Base-by-base conservation (phyloP, 371 early-diverging fungal genomes). In the Mucor velutinosus region DNA sequence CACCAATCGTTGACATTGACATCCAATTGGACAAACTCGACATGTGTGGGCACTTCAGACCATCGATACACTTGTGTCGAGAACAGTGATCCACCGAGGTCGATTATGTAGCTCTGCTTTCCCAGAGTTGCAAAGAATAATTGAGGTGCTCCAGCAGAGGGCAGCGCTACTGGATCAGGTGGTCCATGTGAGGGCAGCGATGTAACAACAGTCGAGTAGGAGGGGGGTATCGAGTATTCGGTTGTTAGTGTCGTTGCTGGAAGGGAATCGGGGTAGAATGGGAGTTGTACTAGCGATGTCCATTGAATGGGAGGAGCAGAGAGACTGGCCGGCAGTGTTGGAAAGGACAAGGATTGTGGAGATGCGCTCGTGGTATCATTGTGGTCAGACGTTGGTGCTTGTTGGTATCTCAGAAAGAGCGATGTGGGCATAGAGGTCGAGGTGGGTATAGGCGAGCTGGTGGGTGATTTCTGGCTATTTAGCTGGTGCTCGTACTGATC, bases 111-210 rank as follows among this genome's bases (percentile, higher is more conserved):
- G n/a, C 81, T 80, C 17, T 80, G 81, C n/a, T 69, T 64, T 6
- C 67, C 67, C 5, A 83, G 49, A 0, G 83, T 83, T 3, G 83
- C 83, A 53, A 83, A 77, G 57, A 83, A 83, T 1, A 83, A 64
- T 41, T 80, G 81, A 29, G 83, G 78, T 3, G 81, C 75, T 1
- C 68, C 53, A 10, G 79, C 71, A 10, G 76, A 74, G 0, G 82
- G 77, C 11, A 82, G 35, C 0, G 76, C 82, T n/a, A 83, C 76
- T 6, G 83, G 81, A 32, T 80, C 81, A 11, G 75, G 69, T 3
- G 78, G 71, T 14, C 62, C 73, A 23, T 62, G 64, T 0, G 58
- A 33, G 17, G 74, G 70, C 1, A 74, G 35, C 10, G 72, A 65
- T 3, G 72, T 67, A 19, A 80, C 64, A 7, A 83, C 83, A 2